phyloP scores from a whole-genome alignment of 2,329 filamentous ascomycete species.

The Aspergillus thermomutatus region DNA sequence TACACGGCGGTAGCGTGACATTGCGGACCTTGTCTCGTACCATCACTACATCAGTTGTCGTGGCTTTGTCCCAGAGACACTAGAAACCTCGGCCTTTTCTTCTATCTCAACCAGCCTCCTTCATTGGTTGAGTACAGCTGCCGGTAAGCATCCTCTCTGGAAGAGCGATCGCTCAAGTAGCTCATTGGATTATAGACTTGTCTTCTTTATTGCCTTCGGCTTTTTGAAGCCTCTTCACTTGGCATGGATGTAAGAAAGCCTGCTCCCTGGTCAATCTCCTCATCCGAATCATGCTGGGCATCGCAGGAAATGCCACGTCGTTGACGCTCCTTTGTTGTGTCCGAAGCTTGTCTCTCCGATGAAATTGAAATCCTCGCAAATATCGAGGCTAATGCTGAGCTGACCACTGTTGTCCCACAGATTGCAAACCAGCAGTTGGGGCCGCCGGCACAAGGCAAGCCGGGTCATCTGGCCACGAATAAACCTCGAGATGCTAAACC shows the following conservation, averaged over 20 bases:
- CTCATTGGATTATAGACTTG: neutral
- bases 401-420: conserved; percentile 38
- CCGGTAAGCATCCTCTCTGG: too few species aligned
- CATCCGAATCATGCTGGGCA: neutral
- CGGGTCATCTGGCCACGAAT: conserved; percentile 26
- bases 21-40: too few species aligned
- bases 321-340: neutral
- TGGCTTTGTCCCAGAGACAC: too few species aligned
- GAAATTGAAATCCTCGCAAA: neutral
- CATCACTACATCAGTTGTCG: too few species aligned
- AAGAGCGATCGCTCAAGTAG: too few species aligned
- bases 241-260: neutral
- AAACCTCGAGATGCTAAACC: conserved; percentile 66
- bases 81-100: too few species aligned
- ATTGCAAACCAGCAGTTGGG: conserved; percentile 21
- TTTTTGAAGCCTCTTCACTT: neutral
- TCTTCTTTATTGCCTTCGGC: neutral
- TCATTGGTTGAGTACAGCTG: too few species aligned
- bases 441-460: conserved; percentile 24
- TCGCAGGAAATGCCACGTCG: neutral
- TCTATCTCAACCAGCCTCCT: too few species aligned
- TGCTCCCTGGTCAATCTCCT: neutral
- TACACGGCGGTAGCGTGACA: too few species aligned
- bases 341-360: neutral
- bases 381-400: conserved; percentile 29